Percentiles rank a stretch among this genome's conserved stretches.
Evolutionary conservation across 2,329 filamentous ascomycete species (phyloP).

Genomic region (Fusarium sp.): DNA sequence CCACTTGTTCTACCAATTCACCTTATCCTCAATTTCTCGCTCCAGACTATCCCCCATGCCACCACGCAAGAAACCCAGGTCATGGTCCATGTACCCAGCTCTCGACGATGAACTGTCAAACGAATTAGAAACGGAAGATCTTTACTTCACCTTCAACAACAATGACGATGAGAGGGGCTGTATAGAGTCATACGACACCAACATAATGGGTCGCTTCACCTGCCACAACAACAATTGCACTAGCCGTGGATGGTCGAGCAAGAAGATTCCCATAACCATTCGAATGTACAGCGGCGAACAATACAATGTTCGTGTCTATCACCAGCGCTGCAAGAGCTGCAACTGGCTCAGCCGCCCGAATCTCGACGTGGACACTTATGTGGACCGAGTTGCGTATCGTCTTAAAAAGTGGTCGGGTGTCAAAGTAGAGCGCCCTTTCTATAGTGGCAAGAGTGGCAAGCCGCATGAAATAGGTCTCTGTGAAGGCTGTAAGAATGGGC

Average conservation of each 20-base stretch:
- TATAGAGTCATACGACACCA: constrained; percentile 42
- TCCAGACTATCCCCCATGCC: neutral
- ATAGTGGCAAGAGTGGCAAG: neutral
- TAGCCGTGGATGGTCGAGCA: constrained; percentile 48
- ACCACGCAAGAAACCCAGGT: neutral
- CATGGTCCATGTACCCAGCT: constrained; percentile 38
- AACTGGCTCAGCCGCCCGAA: constrained; percentile 41
- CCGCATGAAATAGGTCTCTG: constrained; percentile 48
- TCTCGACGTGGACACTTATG: constrained; percentile 48
- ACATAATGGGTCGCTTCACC: constrained; percentile 50
- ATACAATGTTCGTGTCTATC: constrained; percentile 54
- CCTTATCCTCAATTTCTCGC: neutral
- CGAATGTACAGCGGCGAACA: constrained; percentile 42
- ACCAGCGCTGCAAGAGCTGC: constrained; percentile 52
- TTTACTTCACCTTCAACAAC: constrained; percentile 42
- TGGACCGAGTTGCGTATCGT: constrained; percentile 51
- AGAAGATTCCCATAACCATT: constrained; percentile 50
- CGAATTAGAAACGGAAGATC: constrained; percentile 21
- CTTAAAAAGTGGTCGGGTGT: constrained; percentile 53
- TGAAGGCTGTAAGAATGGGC: constrained; percentile 53
- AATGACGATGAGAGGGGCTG: constrained; percentile 22
- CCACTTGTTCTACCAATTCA: neutral
- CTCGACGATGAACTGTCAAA: constrained; percentile 29
- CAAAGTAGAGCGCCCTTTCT: constrained; percentile 17
- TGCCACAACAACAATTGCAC: constrained; percentile 47